Evolutionary conservation across 1,284 basidiomycete species (phyloP).

Genomic region (Ganoderma multipileum): DNA sequence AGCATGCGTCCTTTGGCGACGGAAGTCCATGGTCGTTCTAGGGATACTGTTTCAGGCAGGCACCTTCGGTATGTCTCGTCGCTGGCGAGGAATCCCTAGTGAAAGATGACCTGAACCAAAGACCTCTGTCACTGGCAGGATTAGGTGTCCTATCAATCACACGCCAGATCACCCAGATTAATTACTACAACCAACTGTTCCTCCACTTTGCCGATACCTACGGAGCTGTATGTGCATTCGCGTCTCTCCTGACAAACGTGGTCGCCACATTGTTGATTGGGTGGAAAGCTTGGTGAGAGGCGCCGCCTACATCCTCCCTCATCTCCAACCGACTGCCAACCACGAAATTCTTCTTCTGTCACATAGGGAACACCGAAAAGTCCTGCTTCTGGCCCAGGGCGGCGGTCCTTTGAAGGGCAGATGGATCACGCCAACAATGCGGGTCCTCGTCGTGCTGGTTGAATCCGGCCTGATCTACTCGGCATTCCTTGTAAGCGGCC

Average conservation of each 20-base stretch:
- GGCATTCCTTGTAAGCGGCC: not conserved
- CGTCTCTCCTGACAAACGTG: not conserved
- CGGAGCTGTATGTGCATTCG: not conserved
- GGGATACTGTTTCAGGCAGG: not conserved
- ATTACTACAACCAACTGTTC: not conserved
- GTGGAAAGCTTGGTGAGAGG: not conserved
- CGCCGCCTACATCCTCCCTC: not conserved
- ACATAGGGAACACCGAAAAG: not conserved
- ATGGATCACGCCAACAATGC: not conserved
- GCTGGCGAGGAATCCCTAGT: not conserved
- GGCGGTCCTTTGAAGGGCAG: not conserved
- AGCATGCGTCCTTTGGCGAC: not conserved
- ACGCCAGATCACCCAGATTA: not conserved
- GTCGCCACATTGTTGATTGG: not conserved
- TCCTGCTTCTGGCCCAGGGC: not conserved
- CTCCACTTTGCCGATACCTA: not conserved
- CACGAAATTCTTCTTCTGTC: not conserved
- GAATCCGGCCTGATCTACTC: not conserved
- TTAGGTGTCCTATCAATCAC: not conserved
- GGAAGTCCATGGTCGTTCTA: not conserved
- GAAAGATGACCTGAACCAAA: not conserved
- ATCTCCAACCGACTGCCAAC: not conserved
- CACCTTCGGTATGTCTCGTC: not conserved
- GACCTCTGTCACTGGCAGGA: not conserved
- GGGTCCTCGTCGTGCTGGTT: not conserved